These are phyloP conservation scores for Clarireedia paspali DNA, from an alignment of 2,329 filamentous ascomycete species.

Conservation along the genomic window DNA sequence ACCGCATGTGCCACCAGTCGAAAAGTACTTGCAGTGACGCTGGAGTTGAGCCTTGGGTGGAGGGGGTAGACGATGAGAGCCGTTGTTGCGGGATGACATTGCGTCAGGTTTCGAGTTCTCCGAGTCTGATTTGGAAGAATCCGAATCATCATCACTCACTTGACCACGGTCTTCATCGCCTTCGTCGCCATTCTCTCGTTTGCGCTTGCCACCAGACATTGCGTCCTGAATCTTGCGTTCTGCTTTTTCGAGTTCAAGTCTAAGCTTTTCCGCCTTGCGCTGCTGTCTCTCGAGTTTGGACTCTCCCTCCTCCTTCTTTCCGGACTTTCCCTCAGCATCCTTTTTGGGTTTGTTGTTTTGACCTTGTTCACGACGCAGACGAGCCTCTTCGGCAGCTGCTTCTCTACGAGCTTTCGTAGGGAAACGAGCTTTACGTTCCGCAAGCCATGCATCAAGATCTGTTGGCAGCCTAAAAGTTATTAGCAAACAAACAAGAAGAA, in stretches of 20 bases:
- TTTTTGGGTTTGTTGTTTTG: constrained; percentile 21
- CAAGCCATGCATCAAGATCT: constrained; percentile 74
- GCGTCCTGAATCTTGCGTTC: constrained; percentile 38
- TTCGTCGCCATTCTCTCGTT: constrained; percentile 59
- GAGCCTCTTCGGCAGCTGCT: constrained; percentile 49
- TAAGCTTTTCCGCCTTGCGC: constrained; percentile 51
- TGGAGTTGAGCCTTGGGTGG: constrained; percentile 51
- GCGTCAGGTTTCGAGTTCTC: constrained; percentile 53
- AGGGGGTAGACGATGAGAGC: constrained; percentile 31
- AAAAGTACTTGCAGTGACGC: constrained; percentile 64
- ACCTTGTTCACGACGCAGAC: constrained; percentile 26
- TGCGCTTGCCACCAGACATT: constrained; percentile 55
- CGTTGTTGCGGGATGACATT: constrained; percentile 39
- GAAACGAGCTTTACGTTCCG: constrained; percentile 70
- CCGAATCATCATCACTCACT: constrained; percentile 25
- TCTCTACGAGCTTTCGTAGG: constrained; percentile 68
- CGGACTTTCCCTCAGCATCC: constrained; percentile 28
- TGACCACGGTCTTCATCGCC: constrained; percentile 50
- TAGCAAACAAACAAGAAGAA: constrained; percentile 26
- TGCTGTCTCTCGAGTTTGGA: constrained; percentile 46
- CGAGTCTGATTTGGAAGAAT: constrained; percentile 37
- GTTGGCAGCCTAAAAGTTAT: constrained; percentile 33
- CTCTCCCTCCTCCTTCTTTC: constrained; percentile 43
- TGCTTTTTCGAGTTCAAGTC: constrained; percentile 59
- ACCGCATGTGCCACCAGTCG: constrained; percentile 59